Conservation (phyloP, 108 stramenopile genomes). For the Cyclotella choctawhatcheeana region DNA sequence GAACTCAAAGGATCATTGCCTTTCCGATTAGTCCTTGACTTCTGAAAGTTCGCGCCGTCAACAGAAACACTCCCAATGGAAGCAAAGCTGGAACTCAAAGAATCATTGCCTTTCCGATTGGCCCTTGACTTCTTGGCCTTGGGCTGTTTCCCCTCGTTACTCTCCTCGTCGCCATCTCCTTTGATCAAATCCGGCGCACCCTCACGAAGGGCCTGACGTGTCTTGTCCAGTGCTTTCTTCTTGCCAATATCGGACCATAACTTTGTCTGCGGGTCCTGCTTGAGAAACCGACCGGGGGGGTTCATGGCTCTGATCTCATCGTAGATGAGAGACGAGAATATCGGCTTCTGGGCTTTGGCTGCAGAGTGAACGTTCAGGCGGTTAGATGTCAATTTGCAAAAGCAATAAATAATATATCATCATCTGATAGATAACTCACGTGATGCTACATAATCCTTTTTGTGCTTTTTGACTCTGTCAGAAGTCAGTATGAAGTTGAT, state of each 20-base stretch:
- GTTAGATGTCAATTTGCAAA: background rate
- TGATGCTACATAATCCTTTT: background rate
- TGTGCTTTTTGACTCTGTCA: background rate
- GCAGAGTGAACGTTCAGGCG: background rate
- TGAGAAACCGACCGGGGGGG: conserved; percentile 83
- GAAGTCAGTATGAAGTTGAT: background rate
- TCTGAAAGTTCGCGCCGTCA: no score
- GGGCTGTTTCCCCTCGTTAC: no score
- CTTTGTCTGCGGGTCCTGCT: conserved; percentile 74
- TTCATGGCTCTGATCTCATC: conserved; percentile 70
- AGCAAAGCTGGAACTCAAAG: no score
- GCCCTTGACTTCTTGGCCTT: no score
- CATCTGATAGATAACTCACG: background rate
- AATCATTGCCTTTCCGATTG: no score
- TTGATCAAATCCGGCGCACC: conserved; percentile 71
- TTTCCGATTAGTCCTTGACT: no score
- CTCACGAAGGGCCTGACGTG: conserved; percentile 83
- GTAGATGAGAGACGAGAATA: conserved; percentile 71
- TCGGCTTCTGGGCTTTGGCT: conserved; percentile 37
- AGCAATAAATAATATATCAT: background rate
- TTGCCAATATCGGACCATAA: conserved; percentile 89
- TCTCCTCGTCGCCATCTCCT: no score
- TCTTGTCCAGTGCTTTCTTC: conserved; percentile 86
- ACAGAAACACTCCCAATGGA: no score
- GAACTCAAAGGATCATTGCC: no score